Conservation (phyloP, 441 rosid species). For the Populus hybrid region DNA sequence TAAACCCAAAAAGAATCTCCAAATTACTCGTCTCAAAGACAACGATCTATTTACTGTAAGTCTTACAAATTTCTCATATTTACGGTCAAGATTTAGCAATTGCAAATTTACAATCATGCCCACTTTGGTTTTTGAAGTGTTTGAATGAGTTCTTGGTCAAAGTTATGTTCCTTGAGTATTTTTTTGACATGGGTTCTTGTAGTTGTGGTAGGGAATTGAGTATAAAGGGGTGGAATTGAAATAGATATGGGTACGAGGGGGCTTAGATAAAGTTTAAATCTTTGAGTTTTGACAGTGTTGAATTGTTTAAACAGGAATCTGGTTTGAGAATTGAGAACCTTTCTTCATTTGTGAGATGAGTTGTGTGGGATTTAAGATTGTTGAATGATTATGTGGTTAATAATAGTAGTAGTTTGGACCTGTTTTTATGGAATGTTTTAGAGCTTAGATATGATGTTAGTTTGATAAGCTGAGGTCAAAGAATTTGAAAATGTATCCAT, state of each 20-base stretch:
- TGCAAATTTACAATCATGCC: background rate
- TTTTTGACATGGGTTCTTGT: background rate
- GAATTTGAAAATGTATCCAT: background rate
- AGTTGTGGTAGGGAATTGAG: background rate
- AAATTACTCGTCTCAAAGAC: constrained; percentile 55
- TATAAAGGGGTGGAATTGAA: background rate
- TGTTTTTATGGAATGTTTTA: background rate
- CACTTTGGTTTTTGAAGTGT: background rate
- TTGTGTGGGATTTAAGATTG: background rate
- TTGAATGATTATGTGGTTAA: background rate
- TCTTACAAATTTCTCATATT: background rate
- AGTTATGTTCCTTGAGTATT: background rate
- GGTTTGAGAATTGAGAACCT: background rate
- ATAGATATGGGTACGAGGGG: background rate
- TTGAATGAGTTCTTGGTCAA: background rate
- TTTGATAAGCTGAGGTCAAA: background rate
- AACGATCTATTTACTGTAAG: constrained; percentile 83
- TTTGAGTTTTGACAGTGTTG: background rate
- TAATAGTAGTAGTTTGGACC: background rate
- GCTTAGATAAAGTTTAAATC: background rate
- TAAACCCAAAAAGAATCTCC: constrained; percentile 65
- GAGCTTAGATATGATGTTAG: background rate
- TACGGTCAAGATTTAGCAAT: background rate
- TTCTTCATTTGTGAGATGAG: background rate
- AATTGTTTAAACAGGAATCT: background rate